Conservation (phyloP, 1,139 yeast species). For the Dujonia santamariae region DNA sequence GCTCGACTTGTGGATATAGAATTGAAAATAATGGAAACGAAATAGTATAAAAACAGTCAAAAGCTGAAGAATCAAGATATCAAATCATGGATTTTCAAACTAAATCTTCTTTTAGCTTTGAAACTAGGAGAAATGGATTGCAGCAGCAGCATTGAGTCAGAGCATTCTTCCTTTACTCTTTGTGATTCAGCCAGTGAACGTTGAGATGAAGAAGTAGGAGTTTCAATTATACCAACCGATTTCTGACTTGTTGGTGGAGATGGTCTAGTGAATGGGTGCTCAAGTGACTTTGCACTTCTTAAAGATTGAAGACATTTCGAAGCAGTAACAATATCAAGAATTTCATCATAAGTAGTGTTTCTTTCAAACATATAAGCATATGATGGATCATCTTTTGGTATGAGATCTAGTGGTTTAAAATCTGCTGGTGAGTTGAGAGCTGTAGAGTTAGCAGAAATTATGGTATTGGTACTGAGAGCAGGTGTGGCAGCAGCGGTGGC, state of each 20-base stretch:
- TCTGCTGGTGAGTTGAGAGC: neutral
- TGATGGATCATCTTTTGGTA: neutral
- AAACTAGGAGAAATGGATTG: too few species aligned
- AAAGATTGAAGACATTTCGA: slow-evolving; percentile 39
- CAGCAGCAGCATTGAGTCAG: too few species aligned
- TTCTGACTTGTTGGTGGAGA: too few species aligned
- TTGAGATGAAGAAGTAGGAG: too few species aligned
- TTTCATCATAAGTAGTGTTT: slow-evolving; percentile 15
- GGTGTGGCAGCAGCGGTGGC: neutral
- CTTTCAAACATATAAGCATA: neutral
- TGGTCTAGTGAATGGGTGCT: neutral
- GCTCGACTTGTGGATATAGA: too few species aligned
- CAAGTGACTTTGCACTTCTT: slow-evolving; percentile 11
- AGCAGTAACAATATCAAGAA: slow-evolving; percentile 38
- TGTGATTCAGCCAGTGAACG: too few species aligned
- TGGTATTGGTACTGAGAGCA: neutral
- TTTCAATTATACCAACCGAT: too few species aligned
- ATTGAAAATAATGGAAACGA: too few species aligned
- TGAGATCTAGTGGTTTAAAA: neutral
- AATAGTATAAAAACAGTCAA: too few species aligned
- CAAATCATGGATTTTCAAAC: slow-evolving; percentile 29
- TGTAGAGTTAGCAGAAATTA: neutral
- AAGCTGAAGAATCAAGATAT: too few species aligned
- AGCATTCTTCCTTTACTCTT: too few species aligned
- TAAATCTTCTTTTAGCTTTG: slow-evolving; percentile 13